Evolutionary conservation across 2,329 filamentous ascomycete species (phyloP).

Genomic region (Monilinia aucupariae): DNA sequence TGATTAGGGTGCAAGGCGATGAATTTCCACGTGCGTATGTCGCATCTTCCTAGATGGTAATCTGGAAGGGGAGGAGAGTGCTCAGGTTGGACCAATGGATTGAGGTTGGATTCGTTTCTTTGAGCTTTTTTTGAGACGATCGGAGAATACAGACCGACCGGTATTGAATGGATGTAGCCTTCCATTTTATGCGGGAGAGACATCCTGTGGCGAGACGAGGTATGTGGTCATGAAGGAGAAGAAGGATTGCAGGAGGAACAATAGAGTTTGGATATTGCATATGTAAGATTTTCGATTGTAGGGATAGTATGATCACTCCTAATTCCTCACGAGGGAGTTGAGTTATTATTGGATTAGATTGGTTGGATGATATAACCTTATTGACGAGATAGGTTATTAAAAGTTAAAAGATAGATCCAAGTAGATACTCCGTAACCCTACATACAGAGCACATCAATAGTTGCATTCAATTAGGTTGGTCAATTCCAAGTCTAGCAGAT

Average conservation of each 20-base stretch:
- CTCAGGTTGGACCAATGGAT: background rate
- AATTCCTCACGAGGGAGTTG: too few relatives aligned
- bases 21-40: conserved; percentile 5
- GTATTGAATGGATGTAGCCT: conserved; percentile 15
- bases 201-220: background rate
- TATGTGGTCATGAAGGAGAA: background rate
- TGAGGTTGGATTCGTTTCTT: conserved; percentile 1
- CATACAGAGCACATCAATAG: background rate
- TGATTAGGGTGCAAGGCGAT: background rate
- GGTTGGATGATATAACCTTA: background rate
- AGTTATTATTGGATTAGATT: background rate
- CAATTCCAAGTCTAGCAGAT: too few relatives aligned
- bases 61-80: conserved; percentile 3
- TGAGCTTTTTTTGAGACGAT: background rate
- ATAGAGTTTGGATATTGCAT: background rate
- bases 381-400: background rate
- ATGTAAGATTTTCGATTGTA: background rate
- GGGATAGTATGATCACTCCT: background rate
- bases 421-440: too few relatives aligned
- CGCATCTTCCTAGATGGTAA: background rate
- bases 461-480: background rate
- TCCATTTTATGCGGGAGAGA: background rate
- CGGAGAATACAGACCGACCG: conserved; percentile 6
- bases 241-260: background rate
- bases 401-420: background rate